These are phyloP conservation scores for Hericium rajendrae DNA, from an alignment of 768 basidiomycete genomes.

Conservation along the genomic window DNA sequence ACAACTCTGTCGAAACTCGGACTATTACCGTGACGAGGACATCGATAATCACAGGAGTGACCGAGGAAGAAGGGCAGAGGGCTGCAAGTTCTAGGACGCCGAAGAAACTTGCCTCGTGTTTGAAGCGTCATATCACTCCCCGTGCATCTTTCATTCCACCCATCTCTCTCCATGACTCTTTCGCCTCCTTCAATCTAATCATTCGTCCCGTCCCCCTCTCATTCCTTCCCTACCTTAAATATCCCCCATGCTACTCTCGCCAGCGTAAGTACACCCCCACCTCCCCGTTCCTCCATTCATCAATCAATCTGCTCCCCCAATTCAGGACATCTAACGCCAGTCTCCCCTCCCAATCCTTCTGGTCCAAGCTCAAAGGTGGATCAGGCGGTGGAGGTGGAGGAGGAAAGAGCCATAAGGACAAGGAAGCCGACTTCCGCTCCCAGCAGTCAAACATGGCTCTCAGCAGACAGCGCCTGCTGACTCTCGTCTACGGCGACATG, in stretches of 20 bases:
- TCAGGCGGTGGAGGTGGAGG: constrained; percentile 8
- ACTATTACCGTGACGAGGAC: no score
- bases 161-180: not conserved
- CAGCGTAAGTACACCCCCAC: constrained; percentile 46
- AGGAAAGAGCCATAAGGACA: constrained; percentile 35
- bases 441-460: constrained; percentile 53
- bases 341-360: constrained; percentile 39
- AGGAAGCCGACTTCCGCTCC: constrained; percentile 52
- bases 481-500: constrained; percentile 76
- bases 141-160: constrained; percentile 2
- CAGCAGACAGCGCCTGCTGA: constrained; percentile 66
- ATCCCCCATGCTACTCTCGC: constrained; percentile 64
- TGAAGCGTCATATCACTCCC: not conserved
- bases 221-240: constrained; percentile 4
- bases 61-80: not conserved
- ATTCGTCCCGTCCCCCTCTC: not conserved
- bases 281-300: constrained; percentile 17
- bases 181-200: constrained; percentile 4
- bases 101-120: constrained; percentile 9
- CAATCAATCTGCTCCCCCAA: constrained; percentile 19
- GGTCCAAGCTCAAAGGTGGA: constrained; percentile 56
- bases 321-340: constrained; percentile 57
- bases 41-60: not conserved
- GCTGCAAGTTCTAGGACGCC: not conserved
- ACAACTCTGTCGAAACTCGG: no score